These are phyloP conservation scores for Agastache rugosa DNA, from an alignment of 257 asterid species.

Conservation along the genomic window DNA sequence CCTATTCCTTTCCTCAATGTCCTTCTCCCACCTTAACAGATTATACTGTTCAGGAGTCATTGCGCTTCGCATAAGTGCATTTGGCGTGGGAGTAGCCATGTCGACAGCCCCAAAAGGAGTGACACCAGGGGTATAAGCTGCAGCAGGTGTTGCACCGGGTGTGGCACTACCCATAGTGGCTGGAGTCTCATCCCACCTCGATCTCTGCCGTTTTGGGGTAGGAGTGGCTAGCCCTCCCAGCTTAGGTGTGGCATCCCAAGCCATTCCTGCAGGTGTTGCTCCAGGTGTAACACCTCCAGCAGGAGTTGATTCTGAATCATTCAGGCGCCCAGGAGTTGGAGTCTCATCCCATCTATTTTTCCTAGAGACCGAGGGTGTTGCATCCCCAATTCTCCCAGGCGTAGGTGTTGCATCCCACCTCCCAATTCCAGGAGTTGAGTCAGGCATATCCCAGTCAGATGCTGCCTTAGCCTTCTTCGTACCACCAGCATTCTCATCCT, in stretches of 20 bases:
- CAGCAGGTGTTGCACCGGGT: constrained; percentile 91
- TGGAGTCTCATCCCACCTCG: constrained; percentile 98
- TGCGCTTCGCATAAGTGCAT: constrained; percentile 74
- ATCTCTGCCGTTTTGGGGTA: constrained; percentile 91
- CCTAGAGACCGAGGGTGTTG: constrained; percentile 77
- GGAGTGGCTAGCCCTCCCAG: constrained; percentile 82
- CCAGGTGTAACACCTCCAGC: constrained; percentile 90
- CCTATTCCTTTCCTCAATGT: constrained; percentile 85
- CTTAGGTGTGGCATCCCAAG: constrained; percentile 93
- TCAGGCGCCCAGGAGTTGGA: constrained; percentile 86
- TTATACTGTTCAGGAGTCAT: constrained; percentile 94
- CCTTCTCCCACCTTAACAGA: constrained; percentile 89
- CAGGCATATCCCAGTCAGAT: constrained; percentile 92
- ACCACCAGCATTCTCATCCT: constrained; percentile 65
- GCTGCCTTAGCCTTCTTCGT: constrained; percentile 66
- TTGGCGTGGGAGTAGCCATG: constrained; percentile 89
- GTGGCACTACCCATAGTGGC: constrained; percentile 96
- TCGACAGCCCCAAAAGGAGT: constrained; percentile 84
- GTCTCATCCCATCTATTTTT: constrained; percentile 96
- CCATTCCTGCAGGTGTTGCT: constrained; percentile 94
- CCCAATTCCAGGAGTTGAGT: constrained; percentile 88
- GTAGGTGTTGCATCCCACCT: constrained; percentile 99
- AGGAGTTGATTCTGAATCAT: constrained; percentile 89
- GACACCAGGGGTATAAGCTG: constrained; percentile 81
- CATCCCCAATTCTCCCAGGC: constrained; percentile 91